A percentile compares a stretch with the other conserved stretches of the same genome.
Conservation (phyloP, 1,139 yeast species). For the Suhomyces terraborum region DNA sequence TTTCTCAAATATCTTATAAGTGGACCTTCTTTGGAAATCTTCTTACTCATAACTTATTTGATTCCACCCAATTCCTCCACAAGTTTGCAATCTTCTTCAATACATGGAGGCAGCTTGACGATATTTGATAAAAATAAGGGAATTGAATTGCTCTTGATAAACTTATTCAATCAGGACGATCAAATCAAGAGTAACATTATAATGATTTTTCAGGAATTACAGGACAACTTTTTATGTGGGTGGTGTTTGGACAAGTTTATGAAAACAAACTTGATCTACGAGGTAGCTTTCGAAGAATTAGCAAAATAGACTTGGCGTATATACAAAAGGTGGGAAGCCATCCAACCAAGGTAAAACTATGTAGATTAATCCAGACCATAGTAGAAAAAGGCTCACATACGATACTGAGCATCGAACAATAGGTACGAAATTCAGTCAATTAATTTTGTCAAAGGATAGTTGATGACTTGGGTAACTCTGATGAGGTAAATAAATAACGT, state of each 20-base stretch:
- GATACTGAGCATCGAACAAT: too few species aligned
- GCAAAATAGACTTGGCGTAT: constrained; percentile 9
- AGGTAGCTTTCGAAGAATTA: constrained; percentile 45
- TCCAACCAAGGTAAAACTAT: neutral
- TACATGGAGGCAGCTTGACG: constrained; percentile 46
- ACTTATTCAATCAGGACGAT: constrained; percentile 52
- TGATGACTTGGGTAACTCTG: too few species aligned
- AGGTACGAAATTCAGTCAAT: too few species aligned
- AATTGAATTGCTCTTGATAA: constrained; percentile 41
- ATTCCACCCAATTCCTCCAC: constrained; percentile 49
- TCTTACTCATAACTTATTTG: constrained; percentile 43
- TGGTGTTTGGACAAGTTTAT: constrained; percentile 48
- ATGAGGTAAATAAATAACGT: too few species aligned
- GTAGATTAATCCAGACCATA: too few species aligned
- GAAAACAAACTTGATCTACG: constrained; percentile 43
- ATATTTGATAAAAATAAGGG: constrained; percentile 52
- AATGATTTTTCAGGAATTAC: constrained; percentile 49
- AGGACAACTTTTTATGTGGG: constrained; percentile 48
- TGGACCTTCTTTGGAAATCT: constrained; percentile 47
- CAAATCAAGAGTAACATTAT: constrained; percentile 45
- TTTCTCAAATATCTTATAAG: constrained; percentile 46
- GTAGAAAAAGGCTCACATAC: neutral
- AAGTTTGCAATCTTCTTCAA: constrained; percentile 41
- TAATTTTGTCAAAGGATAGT: too few species aligned
- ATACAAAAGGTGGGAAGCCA: constrained; percentile 4